Base-by-base conservation (phyloP, 2,329 filamentous ascomycete genomes). In the Bimuria novae-zelandiae region DNA sequence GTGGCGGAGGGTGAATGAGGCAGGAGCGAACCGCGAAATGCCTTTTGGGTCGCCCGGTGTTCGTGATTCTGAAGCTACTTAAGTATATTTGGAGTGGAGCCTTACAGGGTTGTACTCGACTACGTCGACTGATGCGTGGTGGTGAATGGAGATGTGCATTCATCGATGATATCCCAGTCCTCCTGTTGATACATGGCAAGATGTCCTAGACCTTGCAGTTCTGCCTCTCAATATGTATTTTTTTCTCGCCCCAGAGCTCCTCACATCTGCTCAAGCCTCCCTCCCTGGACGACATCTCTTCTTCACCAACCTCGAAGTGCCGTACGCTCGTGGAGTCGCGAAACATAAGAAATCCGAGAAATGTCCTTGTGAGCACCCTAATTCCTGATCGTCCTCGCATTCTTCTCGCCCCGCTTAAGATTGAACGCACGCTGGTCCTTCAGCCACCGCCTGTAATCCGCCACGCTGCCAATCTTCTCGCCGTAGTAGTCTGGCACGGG, bases 391-490 rank as follows among this genome's bases (percentile, higher is more conserved):
- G 79, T 43, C 16, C 23, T 23, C 21, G 25, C 6, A 16, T n/a
- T 32, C 40, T 32, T 43, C 33, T 47, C 44, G 4, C 84, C 73
- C 85, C 87, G 84, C 80, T 92, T 92, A 52, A 79, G 65, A 79
- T 96, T 96, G 79, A 96, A 99, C 8, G 92, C 93, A 57, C 93
- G 83, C 80, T 97, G 94, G 71, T 99, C 94, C 81, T 96, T 97
- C 68, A 99, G 78, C 94, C 94, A 99, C 74, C 91, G 88, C 67
- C 94, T 82, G 75, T 97, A 99, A 41, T 90, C 92, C 49, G 87
- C 82, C 19, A 97, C 91, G 67, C 92, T 96, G 46, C 89, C 90
- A 66, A 99, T 96, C 82, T 97, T 97, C 79, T 99, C 94, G 66
- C 94, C 94, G 69, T 99, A 99, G 77, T 96, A 99, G 73, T 99